Percentiles rank a stretch among this genome's conserved stretches.
Conservation (phyloP, 2,329 filamentous ascomycete species). For the Aureobasidium lini region DNA sequence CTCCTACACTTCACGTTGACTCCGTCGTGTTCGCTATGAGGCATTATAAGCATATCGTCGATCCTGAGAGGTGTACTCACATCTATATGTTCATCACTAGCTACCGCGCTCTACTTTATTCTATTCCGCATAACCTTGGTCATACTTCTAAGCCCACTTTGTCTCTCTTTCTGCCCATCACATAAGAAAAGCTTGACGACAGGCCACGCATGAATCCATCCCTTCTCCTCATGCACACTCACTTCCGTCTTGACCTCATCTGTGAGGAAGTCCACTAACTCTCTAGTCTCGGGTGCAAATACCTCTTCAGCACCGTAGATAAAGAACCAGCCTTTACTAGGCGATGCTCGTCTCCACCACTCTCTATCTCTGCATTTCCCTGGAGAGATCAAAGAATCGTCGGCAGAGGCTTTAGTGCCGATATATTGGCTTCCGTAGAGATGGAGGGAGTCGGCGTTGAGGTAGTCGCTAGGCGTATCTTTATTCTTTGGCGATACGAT, state of each 20-base stretch:
- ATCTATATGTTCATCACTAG: background rate
- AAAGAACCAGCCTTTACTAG: conserved; percentile 59
- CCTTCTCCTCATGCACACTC: conserved; percentile 53
- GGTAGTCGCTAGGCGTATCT: conserved; percentile 67
- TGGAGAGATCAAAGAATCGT: conserved; percentile 59
- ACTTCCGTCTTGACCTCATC: conserved; percentile 46
- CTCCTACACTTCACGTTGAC: too few relatives aligned
- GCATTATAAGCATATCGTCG: too few relatives aligned
- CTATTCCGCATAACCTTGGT: conserved; percentile 30
- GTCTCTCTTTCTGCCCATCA: conserved; percentile 37
- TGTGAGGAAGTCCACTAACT: conserved; percentile 50
- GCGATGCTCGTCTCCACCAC: conserved; percentile 62
- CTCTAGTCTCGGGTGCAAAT: conserved; percentile 61
- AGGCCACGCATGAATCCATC: conserved; percentile 75
- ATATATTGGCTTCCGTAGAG: conserved; percentile 65
- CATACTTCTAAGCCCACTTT: conserved; percentile 41
- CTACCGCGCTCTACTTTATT: background rate
- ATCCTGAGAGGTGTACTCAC: too few relatives aligned
- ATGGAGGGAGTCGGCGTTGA: conserved; percentile 59
- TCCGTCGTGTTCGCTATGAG: too few relatives aligned
- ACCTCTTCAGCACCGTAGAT: conserved; percentile 72
- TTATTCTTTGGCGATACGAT: conserved; percentile 60
- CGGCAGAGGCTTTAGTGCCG: conserved; percentile 41
- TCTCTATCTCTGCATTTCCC: conserved; percentile 58
- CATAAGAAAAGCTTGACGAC: conserved; percentile 57